Evolutionary conservation across 805 yeast genomes (phyloP).

Genomic region (Saturnispora besseyi): DNA sequence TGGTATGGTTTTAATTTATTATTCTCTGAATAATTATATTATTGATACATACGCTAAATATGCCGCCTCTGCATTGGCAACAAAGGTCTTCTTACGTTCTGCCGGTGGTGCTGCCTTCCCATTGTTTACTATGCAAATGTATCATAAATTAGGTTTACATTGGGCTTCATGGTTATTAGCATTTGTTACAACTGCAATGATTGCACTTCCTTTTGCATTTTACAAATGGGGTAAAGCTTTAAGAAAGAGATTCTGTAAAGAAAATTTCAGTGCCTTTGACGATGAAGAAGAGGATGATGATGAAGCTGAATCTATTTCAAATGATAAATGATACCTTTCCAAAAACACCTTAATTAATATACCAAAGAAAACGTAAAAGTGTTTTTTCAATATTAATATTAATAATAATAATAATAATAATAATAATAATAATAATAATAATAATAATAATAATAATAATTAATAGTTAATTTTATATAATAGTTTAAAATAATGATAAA

Average conservation of each 20-base stretch:
- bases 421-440: no score
- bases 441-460: no score
- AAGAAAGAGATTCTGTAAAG: slow-evolving; percentile 59
- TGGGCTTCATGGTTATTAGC: slow-evolving; percentile 81
- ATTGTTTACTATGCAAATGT: slow-evolving; percentile 74
- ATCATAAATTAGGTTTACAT: slow-evolving; percentile 58
- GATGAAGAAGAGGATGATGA: slow-evolving; percentile 14
- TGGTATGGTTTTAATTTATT: slow-evolving; percentile 53
- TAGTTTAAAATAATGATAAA: no score
- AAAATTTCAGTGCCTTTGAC: slow-evolving; percentile 40
- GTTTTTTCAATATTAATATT: background rate
- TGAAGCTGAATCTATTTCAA: slow-evolving; percentile 1
- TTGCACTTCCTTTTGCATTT: slow-evolving; percentile 60
- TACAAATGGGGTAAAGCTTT: slow-evolving; percentile 56
- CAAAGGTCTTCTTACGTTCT: slow-evolving; percentile 70
- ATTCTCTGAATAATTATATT: slow-evolving; percentile 66
- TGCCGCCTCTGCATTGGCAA: slow-evolving; percentile 75
- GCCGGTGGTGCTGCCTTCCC: slow-evolving; percentile 88
- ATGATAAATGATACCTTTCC: background rate
- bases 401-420: background rate
- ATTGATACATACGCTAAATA: slow-evolving; percentile 81
- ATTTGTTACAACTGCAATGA: slow-evolving; percentile 70
- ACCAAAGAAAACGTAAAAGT: background rate
- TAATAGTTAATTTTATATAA: no score
- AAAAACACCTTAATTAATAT: no score